These are phyloP conservation scores for Wakefieldia striispora DNA, from an alignment of 768 basidiomycete species.

Conservation along the genomic window DNA sequence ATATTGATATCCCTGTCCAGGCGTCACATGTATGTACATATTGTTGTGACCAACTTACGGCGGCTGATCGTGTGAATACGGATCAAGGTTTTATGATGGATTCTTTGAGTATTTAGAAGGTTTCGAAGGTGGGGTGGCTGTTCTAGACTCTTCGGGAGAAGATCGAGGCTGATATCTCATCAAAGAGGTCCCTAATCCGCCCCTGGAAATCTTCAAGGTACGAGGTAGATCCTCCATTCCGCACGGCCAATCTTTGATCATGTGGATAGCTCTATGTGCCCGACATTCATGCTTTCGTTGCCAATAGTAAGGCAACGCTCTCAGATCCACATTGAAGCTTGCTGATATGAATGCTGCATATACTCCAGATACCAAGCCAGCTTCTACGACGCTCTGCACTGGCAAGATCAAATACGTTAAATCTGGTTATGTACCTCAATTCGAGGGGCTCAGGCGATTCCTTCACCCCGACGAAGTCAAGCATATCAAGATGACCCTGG, in stretches of 20 bases:
- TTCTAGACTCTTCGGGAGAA: neutral
- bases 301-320: slow-evolving; percentile 12
- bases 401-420: slow-evolving; percentile 61
- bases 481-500: slow-evolving; percentile 69
- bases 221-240: too few relatives aligned
- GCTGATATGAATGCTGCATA: neutral
- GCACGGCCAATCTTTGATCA: neutral
- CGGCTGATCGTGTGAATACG: neutral
- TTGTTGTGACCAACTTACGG: neutral
- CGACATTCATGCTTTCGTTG: slow-evolving; percentile 20
- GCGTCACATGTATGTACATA: slow-evolving; percentile 27
- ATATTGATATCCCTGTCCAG: slow-evolving; percentile 10
- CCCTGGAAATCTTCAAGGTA: slow-evolving; percentile 28
- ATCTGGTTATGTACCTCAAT: slow-evolving; percentile 63
- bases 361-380: slow-evolving; percentile 21
- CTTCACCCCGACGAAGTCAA: slow-evolving; percentile 61
- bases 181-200: slow-evolving; percentile 22
- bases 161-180: slow-evolving; percentile 1
- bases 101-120: slow-evolving; percentile 28
- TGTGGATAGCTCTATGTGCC: slow-evolving; percentile 24
- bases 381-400: slow-evolving; percentile 33
- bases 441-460: slow-evolving; percentile 55
- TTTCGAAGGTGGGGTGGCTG: slow-evolving; percentile 21
- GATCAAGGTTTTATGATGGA: slow-evolving; percentile 26
- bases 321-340: neutral